phyloP scores from a whole-genome alignment of 139 green algal species.

The Raphidocelis subcapitata region DNA sequence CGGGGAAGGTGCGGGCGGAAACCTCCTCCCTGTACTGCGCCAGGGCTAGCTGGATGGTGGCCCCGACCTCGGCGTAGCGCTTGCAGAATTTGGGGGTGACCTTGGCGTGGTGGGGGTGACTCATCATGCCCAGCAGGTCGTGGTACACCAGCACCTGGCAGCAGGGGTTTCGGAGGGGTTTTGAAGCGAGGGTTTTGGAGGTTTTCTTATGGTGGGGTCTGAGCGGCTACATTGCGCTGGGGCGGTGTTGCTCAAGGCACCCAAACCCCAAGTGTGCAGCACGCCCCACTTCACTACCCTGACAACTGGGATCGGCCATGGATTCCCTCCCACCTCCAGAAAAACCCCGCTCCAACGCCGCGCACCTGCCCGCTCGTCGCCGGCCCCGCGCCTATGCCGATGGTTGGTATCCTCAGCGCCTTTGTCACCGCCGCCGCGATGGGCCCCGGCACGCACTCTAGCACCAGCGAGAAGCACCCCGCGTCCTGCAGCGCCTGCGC shows the following conservation, averaged over 20 bases:
- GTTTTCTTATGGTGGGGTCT: not conserved
- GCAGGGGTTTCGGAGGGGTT: not conserved
- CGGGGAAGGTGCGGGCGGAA: slow-evolving; percentile 64
- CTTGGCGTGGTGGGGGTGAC: slow-evolving; percentile 96
- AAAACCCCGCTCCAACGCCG: not conserved
- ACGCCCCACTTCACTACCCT: too few species aligned
- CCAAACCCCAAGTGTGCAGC: too few species aligned
- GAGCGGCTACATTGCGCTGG: too few species aligned
- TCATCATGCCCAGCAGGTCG: slow-evolving; percentile 98
- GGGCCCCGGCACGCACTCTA: slow-evolving; percentile 93
- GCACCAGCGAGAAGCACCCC: slow-evolving; percentile 93
- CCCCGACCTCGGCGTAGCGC: slow-evolving; percentile 85
- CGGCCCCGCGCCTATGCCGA: slow-evolving; percentile 94
- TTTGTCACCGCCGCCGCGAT: slow-evolving; percentile 89
- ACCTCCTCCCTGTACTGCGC: slow-evolving; percentile 82
- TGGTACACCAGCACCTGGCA: slow-evolving; percentile 98
- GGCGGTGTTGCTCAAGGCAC: too few species aligned
- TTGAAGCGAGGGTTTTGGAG: not conserved
- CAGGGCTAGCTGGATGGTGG: slow-evolving; percentile 75
- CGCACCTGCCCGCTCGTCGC: slow-evolving; percentile 81
- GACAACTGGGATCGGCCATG: too few species aligned
- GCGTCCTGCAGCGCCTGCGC: slow-evolving; percentile 75
- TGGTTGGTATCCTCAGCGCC: slow-evolving; percentile 90
- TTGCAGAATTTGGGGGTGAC: slow-evolving; percentile 99
- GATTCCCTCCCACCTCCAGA: too few species aligned